These are phyloP conservation scores for Didymella exigua DNA, from an alignment of 2,329 filamentous ascomycete species.

Conservation along the genomic window DNA sequence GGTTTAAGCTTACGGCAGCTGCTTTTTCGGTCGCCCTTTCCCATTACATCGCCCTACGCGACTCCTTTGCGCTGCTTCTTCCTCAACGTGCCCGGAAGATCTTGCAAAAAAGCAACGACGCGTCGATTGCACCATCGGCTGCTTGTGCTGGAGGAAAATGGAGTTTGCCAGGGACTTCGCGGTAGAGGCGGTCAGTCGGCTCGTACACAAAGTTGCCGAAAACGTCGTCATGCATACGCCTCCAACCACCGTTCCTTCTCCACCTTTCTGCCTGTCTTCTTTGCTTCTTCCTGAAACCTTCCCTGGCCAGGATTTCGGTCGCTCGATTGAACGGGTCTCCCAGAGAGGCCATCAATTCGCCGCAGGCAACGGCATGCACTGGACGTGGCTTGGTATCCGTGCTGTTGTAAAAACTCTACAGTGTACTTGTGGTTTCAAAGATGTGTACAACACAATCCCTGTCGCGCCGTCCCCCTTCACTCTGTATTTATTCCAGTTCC, in stretches of 20 bases:
- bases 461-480: constrained; percentile 12
- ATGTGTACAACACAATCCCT: constrained; percentile 14
- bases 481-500: constrained; percentile 8
- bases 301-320: constrained; percentile 23
- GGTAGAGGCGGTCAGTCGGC: constrained; percentile 32
- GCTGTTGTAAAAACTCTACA: constrained; percentile 9
- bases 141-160: not conserved
- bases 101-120: constrained; percentile 6
- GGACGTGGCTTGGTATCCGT: constrained; percentile 7
- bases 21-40: constrained; percentile 26
- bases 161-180: constrained; percentile 17
- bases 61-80: constrained; percentile 14
- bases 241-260: constrained; percentile 32
- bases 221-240: constrained; percentile 42
- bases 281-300: constrained; percentile 24
- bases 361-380: constrained; percentile 6
- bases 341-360: constrained; percentile 12
- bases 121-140: constrained; percentile 3
- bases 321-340: constrained; percentile 14
- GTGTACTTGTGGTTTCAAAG: constrained; percentile 8
- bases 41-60: constrained; percentile 14
- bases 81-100: not conserved
- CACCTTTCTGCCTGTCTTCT: constrained; percentile 27
- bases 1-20: constrained; percentile 30
- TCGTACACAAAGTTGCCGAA: constrained; percentile 35